phyloP scores from a whole-genome alignment of 805 yeast species.

The Candida rishiriensis region DNA sequence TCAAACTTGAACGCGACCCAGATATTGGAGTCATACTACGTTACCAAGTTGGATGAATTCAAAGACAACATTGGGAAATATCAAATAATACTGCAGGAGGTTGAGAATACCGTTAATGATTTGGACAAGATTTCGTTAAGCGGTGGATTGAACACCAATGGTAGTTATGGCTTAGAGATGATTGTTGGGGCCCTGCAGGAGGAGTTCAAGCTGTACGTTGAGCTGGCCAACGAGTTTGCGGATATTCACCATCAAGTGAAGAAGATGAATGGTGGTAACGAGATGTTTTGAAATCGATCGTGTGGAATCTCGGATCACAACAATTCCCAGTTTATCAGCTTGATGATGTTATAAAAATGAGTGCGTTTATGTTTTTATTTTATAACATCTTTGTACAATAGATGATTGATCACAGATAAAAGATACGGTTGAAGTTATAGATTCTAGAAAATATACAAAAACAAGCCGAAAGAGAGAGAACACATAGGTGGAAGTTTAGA shows the following conservation, averaged over 20 bases:
- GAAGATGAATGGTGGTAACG: conserved; percentile 17
- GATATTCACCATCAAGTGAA: conserved; percentile 57
- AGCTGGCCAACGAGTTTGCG: conserved; percentile 68
- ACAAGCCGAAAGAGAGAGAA: no score
- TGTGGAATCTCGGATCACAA: no score
- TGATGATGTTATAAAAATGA: no score
- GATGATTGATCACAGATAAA: no score
- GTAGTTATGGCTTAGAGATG: conserved; percentile 39
- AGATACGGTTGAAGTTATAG: no score
- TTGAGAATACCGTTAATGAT: conserved; percentile 61
- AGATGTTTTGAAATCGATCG: conserved; percentile 7
- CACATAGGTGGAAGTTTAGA: no score
- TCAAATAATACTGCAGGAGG: conserved; percentile 43
- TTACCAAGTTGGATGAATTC: conserved; percentile 39
- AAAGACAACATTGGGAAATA: conserved; percentile 45
- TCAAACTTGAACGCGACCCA: conserved; percentile 46
- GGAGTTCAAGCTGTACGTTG: conserved; percentile 70
- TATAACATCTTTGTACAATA: not conserved
- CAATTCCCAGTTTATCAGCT: no score
- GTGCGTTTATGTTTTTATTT: no score
- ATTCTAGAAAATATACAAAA: no score
- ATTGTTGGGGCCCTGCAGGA: conserved; percentile 60
- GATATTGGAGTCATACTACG: conserved; percentile 47
- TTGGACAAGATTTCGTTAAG: conserved; percentile 39
- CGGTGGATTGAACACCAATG: conserved; percentile 21